Evolutionary conservation across 2,329 filamentous ascomycete genomes (phyloP).

Genomic region (Huntiella abstrusa): DNA sequence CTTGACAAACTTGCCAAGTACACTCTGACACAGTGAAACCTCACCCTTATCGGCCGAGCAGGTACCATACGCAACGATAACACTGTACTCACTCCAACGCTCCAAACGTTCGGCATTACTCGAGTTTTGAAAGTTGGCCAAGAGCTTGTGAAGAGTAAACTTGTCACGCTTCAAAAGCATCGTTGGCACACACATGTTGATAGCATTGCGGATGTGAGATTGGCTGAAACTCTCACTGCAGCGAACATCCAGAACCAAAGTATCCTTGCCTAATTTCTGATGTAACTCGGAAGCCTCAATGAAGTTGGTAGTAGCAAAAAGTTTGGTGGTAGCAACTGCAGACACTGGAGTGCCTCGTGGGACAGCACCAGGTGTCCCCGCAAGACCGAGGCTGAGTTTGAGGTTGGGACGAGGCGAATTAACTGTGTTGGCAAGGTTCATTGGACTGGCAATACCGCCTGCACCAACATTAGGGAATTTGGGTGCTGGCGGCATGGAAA

Average conservation of each 20-base stretch:
- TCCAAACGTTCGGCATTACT: conserved; percentile 54
- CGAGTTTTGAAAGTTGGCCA: conserved; percentile 64
- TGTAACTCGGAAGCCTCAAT: conserved; percentile 20
- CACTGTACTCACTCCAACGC: conserved; percentile 52
- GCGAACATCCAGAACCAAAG: conserved; percentile 55
- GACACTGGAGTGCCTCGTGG: conserved; percentile 2
- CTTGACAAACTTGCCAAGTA: conserved; percentile 76
- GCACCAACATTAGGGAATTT: not conserved
- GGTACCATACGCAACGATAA: conserved; percentile 76
- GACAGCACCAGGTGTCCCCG: conserved; percentile 12
- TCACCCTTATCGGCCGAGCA: conserved; percentile 63
- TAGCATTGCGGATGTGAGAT: conserved; percentile 56
- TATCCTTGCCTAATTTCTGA: conserved; percentile 18
- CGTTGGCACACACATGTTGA: conserved; percentile 90
- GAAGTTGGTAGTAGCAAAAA: conserved; percentile 22
- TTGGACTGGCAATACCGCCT: not conserved
- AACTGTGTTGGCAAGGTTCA: not conserved
- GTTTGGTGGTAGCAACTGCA: not conserved
- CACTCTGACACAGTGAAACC: conserved; percentile 61
- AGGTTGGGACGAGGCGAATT: conserved; percentile 15
- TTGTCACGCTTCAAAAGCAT: conserved; percentile 80
- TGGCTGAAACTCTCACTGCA: conserved; percentile 66
- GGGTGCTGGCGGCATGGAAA: conserved; percentile 1
- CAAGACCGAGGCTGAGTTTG: conserved; percentile 23
- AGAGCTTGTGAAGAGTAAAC: conserved; percentile 73